A percentile compares a stretch with the other conserved stretches of the same genome.
Conservation (phyloP, 2,329 filamentous ascomycete species). For the Stagonosporopsis tanaceti region DNA sequence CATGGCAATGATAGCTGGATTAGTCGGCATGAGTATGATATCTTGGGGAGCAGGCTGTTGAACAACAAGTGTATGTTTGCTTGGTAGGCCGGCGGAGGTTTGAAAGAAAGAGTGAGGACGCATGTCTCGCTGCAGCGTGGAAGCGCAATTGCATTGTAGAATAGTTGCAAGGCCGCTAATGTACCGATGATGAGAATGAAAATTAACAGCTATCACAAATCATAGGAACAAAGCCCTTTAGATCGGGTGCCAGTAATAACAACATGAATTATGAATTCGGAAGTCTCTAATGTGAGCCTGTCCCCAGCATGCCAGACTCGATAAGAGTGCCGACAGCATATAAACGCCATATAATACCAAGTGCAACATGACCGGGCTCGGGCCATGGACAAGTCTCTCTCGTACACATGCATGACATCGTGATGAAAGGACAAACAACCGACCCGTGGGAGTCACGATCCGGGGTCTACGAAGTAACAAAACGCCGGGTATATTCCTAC, state of each 20-base stretch:
- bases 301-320: background rate
- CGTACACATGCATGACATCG: slow-evolving; percentile 31
- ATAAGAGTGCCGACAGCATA: background rate
- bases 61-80: slow-evolving; percentile 58
- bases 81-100: slow-evolving; percentile 36
- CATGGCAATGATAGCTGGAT: slow-evolving; percentile 95
- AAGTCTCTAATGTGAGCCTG: background rate
- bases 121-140: background rate
- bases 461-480: background rate
- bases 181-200: background rate
- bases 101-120: background rate
- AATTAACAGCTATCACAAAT: background rate
- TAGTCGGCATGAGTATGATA: slow-evolving; percentile 84
- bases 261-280: background rate
- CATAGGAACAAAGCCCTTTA: background rate
- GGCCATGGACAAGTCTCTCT: slow-evolving; percentile 23
- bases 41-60: slow-evolving; percentile 79
- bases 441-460: background rate
- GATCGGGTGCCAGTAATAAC: background rate
- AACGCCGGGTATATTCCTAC: slow-evolving; percentile 20
- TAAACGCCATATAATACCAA: slow-evolving; percentile 23
- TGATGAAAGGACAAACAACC: slow-evolving; percentile 4
- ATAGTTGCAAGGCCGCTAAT: background rate
- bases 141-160: background rate
- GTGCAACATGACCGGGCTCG: slow-evolving; percentile 22